Evolutionary conservation across 2,329 filamentous ascomycete species (phyloP).

Genomic region (Pseudogymnoascus sp.): DNA sequence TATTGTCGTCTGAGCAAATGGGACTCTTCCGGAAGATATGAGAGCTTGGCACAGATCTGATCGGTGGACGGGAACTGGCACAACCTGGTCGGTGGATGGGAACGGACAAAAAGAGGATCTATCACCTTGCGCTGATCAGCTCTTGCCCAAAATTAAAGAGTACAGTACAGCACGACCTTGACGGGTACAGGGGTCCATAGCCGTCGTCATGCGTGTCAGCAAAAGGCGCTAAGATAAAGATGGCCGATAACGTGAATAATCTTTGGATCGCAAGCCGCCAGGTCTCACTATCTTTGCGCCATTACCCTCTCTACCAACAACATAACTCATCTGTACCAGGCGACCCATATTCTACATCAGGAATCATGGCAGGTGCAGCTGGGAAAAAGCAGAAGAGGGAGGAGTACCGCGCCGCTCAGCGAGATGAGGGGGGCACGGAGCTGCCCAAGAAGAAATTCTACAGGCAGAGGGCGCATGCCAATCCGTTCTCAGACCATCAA

Average conservation of each 20-base stretch:
- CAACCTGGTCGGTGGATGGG: neutral
- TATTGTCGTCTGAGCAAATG: neutral
- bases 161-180: slow-evolving; percentile 5
- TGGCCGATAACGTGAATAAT: slow-evolving; percentile 5
- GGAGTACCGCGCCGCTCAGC: slow-evolving; percentile 51
- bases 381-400: slow-evolving; percentile 59
- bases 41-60: neutral
- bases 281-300: slow-evolving; percentile 1
- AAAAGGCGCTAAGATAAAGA: slow-evolving; percentile 6
- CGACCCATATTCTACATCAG: neutral
- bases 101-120: neutral
- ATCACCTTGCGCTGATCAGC: neutral
- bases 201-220: slow-evolving; percentile 5
- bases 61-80: neutral
- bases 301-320: neutral
- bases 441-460: slow-evolving; percentile 95
- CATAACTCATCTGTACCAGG: neutral
- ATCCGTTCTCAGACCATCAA: slow-evolving; percentile 92
- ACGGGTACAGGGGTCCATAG: slow-evolving; percentile 5
- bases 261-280: slow-evolving; percentile 3
- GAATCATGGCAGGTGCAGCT: slow-evolving; percentile 34
- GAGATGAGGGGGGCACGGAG: slow-evolving; percentile 36
- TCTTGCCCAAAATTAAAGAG: neutral
- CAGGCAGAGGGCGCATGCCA: slow-evolving; percentile 90
- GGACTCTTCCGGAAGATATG: neutral